These are phyloP conservation scores for Pittosporum tobira DNA, from an alignment of 129 eudicot genomes.

Conservation along the genomic window DNA sequence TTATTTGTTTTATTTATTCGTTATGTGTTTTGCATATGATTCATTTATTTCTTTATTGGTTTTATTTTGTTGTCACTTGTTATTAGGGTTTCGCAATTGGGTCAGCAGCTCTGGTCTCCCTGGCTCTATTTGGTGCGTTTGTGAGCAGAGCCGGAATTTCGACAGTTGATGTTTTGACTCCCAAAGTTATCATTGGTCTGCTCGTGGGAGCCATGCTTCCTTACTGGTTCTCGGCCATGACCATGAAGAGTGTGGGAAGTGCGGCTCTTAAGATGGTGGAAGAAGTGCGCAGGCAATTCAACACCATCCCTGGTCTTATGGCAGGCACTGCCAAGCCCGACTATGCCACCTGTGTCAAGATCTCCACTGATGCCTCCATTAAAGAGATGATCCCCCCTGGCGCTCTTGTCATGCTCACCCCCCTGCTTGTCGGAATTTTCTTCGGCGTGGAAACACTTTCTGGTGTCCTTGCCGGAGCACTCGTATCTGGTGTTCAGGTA, in stretches of 20 bases:
- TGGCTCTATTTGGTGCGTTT: slow-evolving; percentile 37
- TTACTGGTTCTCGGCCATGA: slow-evolving; percentile 42
- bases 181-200: slow-evolving; percentile 33
- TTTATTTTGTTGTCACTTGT: background rate
- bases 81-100: slow-evolving; percentile 35
- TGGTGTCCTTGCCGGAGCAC: slow-evolving; percentile 44
- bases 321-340: slow-evolving; percentile 45
- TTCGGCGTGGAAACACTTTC: slow-evolving; percentile 43
- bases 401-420: slow-evolving; percentile 49
- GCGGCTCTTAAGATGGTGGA: slow-evolving; percentile 51
- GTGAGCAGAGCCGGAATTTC: slow-evolving; percentile 31
- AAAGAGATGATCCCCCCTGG: slow-evolving; percentile 43
- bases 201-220: slow-evolving; percentile 39
- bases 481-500: slow-evolving; percentile 50
- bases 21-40: too few species aligned
- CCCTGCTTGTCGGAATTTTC: slow-evolving; percentile 38
- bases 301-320: slow-evolving; percentile 46
- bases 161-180: slow-evolving; percentile 30
- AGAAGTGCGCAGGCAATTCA: slow-evolving; percentile 44
- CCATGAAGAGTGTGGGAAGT: slow-evolving; percentile 45
- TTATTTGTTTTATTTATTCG: too few species aligned
- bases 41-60: too few species aligned
- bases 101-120: slow-evolving; percentile 36
- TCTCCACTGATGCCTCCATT: slow-evolving; percentile 42
- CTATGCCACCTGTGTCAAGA: slow-evolving; percentile 43